Evolutionary conservation across 306 rosid species (phyloP), one percentile per base, ranked within the genome.

Genomic region (Luffa aegyptiaca): DNA sequence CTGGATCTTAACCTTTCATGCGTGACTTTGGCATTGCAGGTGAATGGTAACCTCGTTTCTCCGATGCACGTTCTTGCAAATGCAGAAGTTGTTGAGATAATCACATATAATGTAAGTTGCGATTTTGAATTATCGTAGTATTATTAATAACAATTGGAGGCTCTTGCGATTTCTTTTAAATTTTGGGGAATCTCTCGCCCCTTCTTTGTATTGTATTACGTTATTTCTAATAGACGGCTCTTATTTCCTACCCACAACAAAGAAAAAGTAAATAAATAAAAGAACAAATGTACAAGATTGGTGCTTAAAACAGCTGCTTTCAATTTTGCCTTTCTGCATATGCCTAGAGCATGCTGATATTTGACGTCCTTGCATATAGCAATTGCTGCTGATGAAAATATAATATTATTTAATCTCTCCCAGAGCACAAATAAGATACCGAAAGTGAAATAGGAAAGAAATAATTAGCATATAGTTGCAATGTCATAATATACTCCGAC

Each of bases 31-130:
- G 64, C 61, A 76, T 79, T 90, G 87, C 94, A 96, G 99, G 99
- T 96, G 86, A 96, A 93, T 58, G 99, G 98, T 31, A 96, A 96
- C 86, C 88, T 90, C 81, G 93, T 91, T 88, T 89, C 98, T 82
- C 99, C 99, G 1, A 81, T 82, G 62, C 99, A 84, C 77, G 89
- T 81, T 56, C 99, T 96, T 82, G 97, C 92, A 78, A 96, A 96
- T 85, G 99, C 99, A 26, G 99, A 96, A 90, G 98, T 96, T 65
- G 98, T 96, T 80, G 99, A 96, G 97, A 96, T 96, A 87, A 86
- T 96, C 85, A 89, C 99, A 80, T 96, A 96, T 78, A 90, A 91
- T 85, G 99, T 96, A 9, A 90, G 99, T 90, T 79, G 65, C 78
- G 53, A 26, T 82, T 78, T 56, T 76, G 77, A 71, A 78, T 76